Evolutionary conservation across 805 yeast genomes (phyloP).

Genomic region (Ogataea thermomethanolica): DNA sequence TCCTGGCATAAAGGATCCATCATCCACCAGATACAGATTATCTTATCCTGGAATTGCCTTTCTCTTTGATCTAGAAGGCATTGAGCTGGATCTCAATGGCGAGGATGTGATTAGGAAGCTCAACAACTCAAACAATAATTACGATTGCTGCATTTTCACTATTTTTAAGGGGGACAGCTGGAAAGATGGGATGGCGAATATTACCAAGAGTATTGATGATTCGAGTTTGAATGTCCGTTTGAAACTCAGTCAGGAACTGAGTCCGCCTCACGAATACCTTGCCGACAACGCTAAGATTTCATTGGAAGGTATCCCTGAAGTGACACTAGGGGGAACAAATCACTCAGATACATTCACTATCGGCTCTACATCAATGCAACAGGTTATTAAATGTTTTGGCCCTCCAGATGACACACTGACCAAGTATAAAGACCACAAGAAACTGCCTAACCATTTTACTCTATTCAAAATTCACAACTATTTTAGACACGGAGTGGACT

Average conservation of each 20-base stretch:
- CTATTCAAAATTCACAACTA: slow-evolving; percentile 49
- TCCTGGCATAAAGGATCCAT: slow-evolving; percentile 42
- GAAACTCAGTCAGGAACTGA: no score
- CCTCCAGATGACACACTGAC: slow-evolving; percentile 53
- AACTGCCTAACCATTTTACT: slow-evolving; percentile 6
- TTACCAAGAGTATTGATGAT: slow-evolving; percentile 4
- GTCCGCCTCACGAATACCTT: no score
- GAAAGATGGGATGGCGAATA: slow-evolving; percentile 19
- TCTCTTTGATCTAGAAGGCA: slow-evolving; percentile 33
- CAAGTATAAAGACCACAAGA: slow-evolving; percentile 37
- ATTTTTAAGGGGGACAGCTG: slow-evolving; percentile 40
- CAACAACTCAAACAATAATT: slow-evolving; percentile 31
- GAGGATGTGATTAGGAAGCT: slow-evolving; percentile 23
- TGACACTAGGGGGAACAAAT: no score
- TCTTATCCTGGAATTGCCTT: slow-evolving; percentile 58
- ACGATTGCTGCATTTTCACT: slow-evolving; percentile 37
- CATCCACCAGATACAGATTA: slow-evolving; percentile 37
- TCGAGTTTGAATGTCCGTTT: background rate
- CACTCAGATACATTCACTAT: slow-evolving; percentile 18
- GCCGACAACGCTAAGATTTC: no score
- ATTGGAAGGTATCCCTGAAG: no score
- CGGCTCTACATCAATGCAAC: slow-evolving; percentile 48
- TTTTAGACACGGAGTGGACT: slow-evolving; percentile 51
- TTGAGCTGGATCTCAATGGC: background rate
- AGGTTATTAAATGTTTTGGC: slow-evolving; percentile 44